Percentiles rank a stretch among this genome's conserved stretches.
These are phyloP conservation scores for Castanea sativa DNA, from an alignment of 306 rosid genomes.

Conservation along the genomic window DNA sequence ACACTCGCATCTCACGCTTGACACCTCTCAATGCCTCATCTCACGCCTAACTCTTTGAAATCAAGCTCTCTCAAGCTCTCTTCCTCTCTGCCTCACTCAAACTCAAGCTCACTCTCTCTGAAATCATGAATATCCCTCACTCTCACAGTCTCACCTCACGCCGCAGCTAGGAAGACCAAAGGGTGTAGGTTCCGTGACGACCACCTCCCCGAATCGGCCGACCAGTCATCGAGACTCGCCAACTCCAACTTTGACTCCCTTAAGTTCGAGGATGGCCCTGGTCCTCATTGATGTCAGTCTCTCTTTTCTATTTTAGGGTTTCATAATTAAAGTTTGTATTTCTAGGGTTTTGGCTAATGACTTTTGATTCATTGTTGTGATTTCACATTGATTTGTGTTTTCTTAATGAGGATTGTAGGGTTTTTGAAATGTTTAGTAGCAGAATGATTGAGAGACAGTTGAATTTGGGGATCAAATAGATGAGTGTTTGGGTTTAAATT, in stretches of 20 bases:
- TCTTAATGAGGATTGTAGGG: background rate
- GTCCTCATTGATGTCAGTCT: constrained; percentile 83
- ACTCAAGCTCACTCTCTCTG: too few relatives aligned
- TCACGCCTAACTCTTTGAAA: too few relatives aligned
- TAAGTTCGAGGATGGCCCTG: constrained; percentile 70
- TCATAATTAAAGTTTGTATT: background rate
- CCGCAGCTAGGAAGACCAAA: constrained; percentile 75
- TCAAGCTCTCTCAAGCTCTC: too few relatives aligned
- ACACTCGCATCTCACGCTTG: too few relatives aligned
- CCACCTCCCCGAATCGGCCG: constrained; percentile 53
- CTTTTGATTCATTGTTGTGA: background rate
- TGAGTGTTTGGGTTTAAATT: too few relatives aligned
- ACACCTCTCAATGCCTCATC: too few relatives aligned
- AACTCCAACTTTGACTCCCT: constrained; percentile 83
- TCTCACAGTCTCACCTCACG: too few relatives aligned
- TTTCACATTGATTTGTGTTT: too few relatives aligned
- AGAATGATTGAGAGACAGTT: background rate
- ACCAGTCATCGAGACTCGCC: constrained; percentile 63
- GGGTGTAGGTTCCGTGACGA: constrained; percentile 93
- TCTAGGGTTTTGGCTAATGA: constrained; percentile 6
- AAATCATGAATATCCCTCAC: too few relatives aligned
- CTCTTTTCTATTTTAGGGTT: background rate
- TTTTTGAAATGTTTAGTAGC: background rate
- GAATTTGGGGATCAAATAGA: too few relatives aligned
- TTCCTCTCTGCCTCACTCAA: too few relatives aligned